Conservation (phyloP, 176 grass and related monocot genomes). For the Oryza rufipogon region DNA sequence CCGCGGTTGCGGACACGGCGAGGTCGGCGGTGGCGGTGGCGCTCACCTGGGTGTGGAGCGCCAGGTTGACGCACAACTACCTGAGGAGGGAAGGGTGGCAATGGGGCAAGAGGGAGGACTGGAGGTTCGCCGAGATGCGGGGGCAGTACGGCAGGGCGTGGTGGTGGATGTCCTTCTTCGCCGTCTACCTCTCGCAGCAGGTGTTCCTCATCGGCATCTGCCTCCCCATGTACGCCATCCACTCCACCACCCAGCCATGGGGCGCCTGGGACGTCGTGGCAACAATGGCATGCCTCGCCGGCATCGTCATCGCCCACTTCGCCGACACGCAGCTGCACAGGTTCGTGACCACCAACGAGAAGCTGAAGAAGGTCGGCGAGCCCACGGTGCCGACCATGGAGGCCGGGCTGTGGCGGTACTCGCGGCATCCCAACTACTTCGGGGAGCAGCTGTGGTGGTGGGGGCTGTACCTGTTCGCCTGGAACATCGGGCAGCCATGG, state of each 20-base stretch:
- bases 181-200: constrained; percentile 91
- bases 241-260: constrained; percentile 57
- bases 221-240: constrained; percentile 78
- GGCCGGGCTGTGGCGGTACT: constrained; percentile 69
- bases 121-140: constrained; percentile 88
- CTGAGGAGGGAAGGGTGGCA: constrained; percentile 82
- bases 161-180: constrained; percentile 98
- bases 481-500: constrained; percentile 73
- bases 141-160: constrained; percentile 68
- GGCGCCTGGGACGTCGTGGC: constrained; percentile 64
- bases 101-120: constrained; percentile 80
- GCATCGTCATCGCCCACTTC: constrained; percentile 66
- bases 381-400: constrained; percentile 59
- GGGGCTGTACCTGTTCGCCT: constrained; percentile 76
- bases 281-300: constrained; percentile 44
- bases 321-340: constrained; percentile 83
- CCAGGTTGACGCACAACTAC: constrained; percentile 91
- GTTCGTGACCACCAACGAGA: constrained; percentile 64
- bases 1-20: constrained; percentile 30
- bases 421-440: constrained; percentile 93
- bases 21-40: constrained; percentile 56
- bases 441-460: constrained; percentile 98
- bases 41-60: constrained; percentile 85
- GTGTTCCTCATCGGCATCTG: constrained; percentile 93
- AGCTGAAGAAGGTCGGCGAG: constrained; percentile 43